Percentiles rank a stretch among this genome's conserved stretches.
phyloP scores from a whole-genome alignment of 2,329 filamentous ascomycete species.

The Neopestalotiopsis rosae region DNA sequence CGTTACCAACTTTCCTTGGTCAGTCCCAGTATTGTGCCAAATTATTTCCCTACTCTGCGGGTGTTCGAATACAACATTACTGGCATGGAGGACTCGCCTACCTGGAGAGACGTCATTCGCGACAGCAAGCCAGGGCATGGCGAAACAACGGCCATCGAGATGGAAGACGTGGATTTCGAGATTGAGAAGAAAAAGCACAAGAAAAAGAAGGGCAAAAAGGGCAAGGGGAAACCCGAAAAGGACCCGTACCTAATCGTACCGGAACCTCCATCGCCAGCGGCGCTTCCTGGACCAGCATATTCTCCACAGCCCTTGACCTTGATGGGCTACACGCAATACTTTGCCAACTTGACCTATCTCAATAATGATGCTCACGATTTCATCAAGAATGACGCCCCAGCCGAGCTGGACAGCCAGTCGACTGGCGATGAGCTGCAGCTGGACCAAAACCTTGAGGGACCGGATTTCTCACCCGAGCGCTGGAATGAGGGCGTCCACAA shows the following conservation, averaged over 20 bases:
- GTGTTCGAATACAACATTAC: slow-evolving; percentile 94
- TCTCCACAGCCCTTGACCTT: slow-evolving; percentile 82
- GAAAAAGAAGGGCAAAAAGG: slow-evolving; percentile 48
- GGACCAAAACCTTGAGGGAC: slow-evolving; percentile 26
- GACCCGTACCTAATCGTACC: slow-evolving; percentile 71
- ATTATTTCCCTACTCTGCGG: slow-evolving; percentile 88
- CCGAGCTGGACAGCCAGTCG: slow-evolving; percentile 24
- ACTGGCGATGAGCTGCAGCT: not conserved
- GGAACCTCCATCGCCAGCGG: slow-evolving; percentile 70
- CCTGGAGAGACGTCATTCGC: slow-evolving; percentile 44
- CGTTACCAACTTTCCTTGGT: slow-evolving; percentile 83
- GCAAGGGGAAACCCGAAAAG: slow-evolving; percentile 54
- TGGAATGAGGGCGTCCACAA: slow-evolving; percentile 71
- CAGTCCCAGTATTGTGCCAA: slow-evolving; percentile 87
- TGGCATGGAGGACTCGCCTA: slow-evolving; percentile 65
- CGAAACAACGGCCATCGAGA: not conserved
- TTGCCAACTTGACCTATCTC: slow-evolving; percentile 88
- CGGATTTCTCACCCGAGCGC: slow-evolving; percentile 40
- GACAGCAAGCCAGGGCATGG: slow-evolving; percentile 11
- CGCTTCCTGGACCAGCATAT: slow-evolving; percentile 87
- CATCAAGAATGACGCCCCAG: slow-evolving; percentile 26
- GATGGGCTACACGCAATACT: slow-evolving; percentile 87
- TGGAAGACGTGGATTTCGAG: slow-evolving; percentile 21
- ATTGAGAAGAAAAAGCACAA: slow-evolving; percentile 47
- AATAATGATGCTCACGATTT: slow-evolving; percentile 69